phyloP scores from a whole-genome alignment of 495 filamentous ascomycete species.

The Penicillium desertorum region DNA sequence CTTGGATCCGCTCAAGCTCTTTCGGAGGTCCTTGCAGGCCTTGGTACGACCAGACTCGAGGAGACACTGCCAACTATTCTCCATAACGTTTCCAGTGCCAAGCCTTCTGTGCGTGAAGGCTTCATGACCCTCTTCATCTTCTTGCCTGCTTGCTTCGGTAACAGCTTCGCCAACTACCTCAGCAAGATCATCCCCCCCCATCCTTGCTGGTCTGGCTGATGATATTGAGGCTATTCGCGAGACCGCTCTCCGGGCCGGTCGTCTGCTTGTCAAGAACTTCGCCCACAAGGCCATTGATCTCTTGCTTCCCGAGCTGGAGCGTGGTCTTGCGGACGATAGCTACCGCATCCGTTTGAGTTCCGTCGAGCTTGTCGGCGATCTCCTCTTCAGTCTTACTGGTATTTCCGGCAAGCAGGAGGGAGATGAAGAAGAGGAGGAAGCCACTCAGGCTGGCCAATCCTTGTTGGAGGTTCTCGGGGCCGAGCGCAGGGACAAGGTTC shows the following conservation, averaged over 20 bases:
- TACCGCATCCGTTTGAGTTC: slow-evolving; percentile 97
- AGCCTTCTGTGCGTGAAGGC: slow-evolving; percentile 87
- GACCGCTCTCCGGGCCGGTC: slow-evolving; percentile 86
- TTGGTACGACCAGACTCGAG: slow-evolving; percentile 88
- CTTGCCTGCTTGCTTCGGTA: slow-evolving; percentile 97
- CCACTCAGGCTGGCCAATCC: slow-evolving; percentile 82
- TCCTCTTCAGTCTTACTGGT: slow-evolving; percentile 96
- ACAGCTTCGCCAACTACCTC: slow-evolving; percentile 95
- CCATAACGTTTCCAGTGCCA: slow-evolving; percentile 91
- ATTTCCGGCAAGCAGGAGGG: slow-evolving; percentile 81
- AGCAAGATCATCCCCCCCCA: slow-evolving; percentile 95
- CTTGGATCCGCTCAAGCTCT: slow-evolving; percentile 96
- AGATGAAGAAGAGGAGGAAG: slow-evolving; percentile 76
- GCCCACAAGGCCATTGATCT: slow-evolving; percentile 91
- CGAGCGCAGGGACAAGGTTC: slow-evolving; percentile 90
- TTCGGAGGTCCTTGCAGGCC: slow-evolving; percentile 90
- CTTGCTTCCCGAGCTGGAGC: slow-evolving; percentile 89
- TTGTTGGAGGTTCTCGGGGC: slow-evolving; percentile 90
- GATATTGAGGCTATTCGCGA: slow-evolving; percentile 95
- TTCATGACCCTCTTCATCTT: slow-evolving; percentile 99
- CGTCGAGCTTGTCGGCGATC: slow-evolving; percentile 93
- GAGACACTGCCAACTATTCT: slow-evolving; percentile 95
- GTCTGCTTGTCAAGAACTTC: slow-evolving; percentile 96
- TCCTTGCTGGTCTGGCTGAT: slow-evolving; percentile 90
- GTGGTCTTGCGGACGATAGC: slow-evolving; percentile 90